Percentiles rank a stretch among this genome's conserved stretches.
Evolutionary conservation across 306 rosid species (phyloP).

Genomic region (Calophaca sinica): DNA sequence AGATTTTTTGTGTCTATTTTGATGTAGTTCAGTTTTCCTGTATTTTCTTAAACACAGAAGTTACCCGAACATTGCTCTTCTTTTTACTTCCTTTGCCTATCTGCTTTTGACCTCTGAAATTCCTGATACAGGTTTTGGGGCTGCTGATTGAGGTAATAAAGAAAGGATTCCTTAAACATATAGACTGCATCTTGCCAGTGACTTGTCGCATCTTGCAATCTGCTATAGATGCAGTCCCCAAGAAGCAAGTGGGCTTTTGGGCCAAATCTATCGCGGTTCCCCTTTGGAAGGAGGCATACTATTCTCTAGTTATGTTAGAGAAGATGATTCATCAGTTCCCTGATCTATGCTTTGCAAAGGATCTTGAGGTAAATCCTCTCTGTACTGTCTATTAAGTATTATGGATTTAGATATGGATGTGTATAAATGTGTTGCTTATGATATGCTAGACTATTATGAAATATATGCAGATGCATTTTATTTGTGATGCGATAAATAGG

Average conservation of each 20-base stretch:
- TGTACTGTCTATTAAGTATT: slow-evolving; percentile 23
- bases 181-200: slow-evolving; percentile 62
- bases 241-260: slow-evolving; percentile 49
- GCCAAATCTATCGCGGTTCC: slow-evolving; percentile 62
- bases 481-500: too few species aligned
- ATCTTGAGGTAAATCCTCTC: slow-evolving; percentile 71
- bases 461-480: not conserved
- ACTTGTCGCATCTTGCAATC: slow-evolving; percentile 60
- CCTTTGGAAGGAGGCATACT: slow-evolving; percentile 86
- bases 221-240: slow-evolving; percentile 54
- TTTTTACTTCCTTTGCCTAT: slow-evolving; percentile 8
- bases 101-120: slow-evolving; percentile 42
- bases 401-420: slow-evolving; percentile 4
- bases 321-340: slow-evolving; percentile 71
- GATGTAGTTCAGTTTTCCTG: too few species aligned
- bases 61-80: slow-evolving; percentile 2
- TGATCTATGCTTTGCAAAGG: slow-evolving; percentile 62
- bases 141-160: slow-evolving; percentile 73
- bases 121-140: slow-evolving; percentile 74
- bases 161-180: slow-evolving; percentile 62
- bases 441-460: slow-evolving; percentile 15
- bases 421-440: slow-evolving; percentile 6
- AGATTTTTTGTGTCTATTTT: too few species aligned
- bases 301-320: slow-evolving; percentile 85
- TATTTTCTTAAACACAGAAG: not conserved